Conservation (phyloP, 768 basidiomycete species). For the Pisolithus marmoratus region DNA sequence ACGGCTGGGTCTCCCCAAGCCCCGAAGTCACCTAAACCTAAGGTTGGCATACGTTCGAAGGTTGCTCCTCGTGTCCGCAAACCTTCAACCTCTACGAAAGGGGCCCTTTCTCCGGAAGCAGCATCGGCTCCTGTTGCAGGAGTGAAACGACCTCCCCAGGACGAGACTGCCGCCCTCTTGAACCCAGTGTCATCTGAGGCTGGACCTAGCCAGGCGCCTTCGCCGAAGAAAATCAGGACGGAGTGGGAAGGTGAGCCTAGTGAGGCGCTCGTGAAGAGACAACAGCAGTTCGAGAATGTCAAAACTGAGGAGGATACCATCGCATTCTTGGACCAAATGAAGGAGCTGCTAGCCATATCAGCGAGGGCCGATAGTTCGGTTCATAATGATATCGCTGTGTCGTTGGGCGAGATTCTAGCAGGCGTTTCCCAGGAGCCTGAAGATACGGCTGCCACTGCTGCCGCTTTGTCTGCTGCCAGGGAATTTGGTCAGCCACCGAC, state of each 20-base stretch:
- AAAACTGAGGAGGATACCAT: conserved; percentile 65
- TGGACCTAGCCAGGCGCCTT: conserved; percentile 44
- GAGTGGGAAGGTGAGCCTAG: conserved; percentile 63
- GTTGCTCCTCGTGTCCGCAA: conserved; percentile 23
- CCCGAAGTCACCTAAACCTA: conserved; percentile 67
- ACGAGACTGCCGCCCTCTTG: conserved; percentile 25
- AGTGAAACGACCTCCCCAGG: conserved; percentile 31
- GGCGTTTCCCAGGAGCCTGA: conserved; percentile 41
- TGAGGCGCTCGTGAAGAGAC: conserved; percentile 40
- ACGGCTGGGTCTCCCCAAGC: conserved; percentile 53
- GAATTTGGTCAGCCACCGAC: conserved; percentile 28
- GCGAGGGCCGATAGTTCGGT: conserved; percentile 35
- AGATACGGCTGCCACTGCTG: conserved; percentile 26
- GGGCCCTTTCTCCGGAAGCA: conserved; percentile 32
- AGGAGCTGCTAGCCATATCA: conserved; percentile 54
- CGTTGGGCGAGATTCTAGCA: conserved; percentile 59
- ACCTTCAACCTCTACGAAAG: conserved; percentile 25
- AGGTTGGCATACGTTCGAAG: conserved; percentile 44
- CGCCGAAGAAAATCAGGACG: conserved; percentile 66
- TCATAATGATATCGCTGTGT: conserved; percentile 47
- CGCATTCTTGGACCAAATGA: conserved; percentile 58
- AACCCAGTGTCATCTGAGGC: conserved; percentile 28
- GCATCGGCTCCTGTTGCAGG: conserved; percentile 20
- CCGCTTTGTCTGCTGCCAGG: conserved; percentile 20
- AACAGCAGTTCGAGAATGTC: conserved; percentile 38